Conservation (phyloP, 768 basidiomycete genomes). For the Harrya chromipes region DNA sequence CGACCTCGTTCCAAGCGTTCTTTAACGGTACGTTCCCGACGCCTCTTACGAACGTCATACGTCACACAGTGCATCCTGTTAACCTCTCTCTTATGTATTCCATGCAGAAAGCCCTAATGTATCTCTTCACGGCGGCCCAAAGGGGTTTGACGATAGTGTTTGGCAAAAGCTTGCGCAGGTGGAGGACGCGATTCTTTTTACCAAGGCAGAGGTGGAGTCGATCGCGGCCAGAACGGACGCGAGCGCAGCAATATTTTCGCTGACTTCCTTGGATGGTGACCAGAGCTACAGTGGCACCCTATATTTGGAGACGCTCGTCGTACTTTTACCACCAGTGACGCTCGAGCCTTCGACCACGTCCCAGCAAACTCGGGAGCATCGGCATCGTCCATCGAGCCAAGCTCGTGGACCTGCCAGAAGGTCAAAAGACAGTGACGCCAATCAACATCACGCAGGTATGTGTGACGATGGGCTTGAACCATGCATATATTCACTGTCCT, state of each 20-base stretch:
- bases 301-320: constrained; percentile 54
- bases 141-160: constrained; percentile 56
- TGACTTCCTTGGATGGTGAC: constrained; percentile 61
- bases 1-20: constrained; percentile 43
- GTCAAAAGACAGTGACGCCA: constrained; percentile 54
- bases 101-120: constrained; percentile 47
- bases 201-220: constrained; percentile 47
- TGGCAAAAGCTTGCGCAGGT: constrained; percentile 47
- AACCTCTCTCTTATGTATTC: neutral
- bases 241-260: constrained; percentile 50
- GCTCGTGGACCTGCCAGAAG: constrained; percentile 42
- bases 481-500: neutral
- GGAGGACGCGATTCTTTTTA: constrained; percentile 51
- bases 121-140: constrained; percentile 70
- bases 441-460: constrained; percentile 74
- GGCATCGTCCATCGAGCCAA: constrained; percentile 68
- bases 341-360: constrained; percentile 24
- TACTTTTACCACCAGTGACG: constrained; percentile 40
- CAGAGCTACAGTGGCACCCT: constrained; percentile 69
- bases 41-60: too few species aligned
- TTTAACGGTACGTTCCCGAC: constrained; percentile 31
- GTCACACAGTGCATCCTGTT: neutral
- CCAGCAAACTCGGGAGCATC: constrained; percentile 61
- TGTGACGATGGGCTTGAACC: neutral
- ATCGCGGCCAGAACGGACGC: constrained; percentile 33